Percentiles rank a stretch among this genome's conserved stretches.
phyloP scores from a whole-genome alignment of 768 basidiomycete species.

The Punctularia strigosozonata region DNA sequence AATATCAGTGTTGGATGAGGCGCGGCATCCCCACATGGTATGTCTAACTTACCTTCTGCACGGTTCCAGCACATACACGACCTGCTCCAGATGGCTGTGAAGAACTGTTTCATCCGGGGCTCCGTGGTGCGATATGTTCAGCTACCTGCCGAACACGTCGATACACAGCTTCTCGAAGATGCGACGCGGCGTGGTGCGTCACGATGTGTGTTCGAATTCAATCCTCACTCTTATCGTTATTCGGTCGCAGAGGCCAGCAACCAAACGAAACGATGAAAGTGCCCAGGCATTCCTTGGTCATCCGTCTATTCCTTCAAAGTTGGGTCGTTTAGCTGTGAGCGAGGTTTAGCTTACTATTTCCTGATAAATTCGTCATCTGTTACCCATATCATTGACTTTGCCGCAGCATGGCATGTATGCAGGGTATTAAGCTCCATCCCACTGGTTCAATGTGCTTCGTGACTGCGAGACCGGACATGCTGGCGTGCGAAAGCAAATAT shows the following conservation, averaged over 20 bases:
- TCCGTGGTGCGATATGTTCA: conserved; percentile 98
- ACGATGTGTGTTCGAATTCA: neutral
- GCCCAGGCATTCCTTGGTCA: neutral
- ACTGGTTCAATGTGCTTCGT: too few species aligned
- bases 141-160: conserved; percentile 83
- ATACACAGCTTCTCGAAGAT: conserved; percentile 92
- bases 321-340: too few species aligned
- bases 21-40: conserved; percentile 96
- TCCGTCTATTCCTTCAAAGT: conserved; percentile 6
- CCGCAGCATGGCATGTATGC: too few species aligned
- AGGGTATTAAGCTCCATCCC: too few species aligned
- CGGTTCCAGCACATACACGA: neutral
- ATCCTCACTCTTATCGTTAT: neutral
- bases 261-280: neutral
- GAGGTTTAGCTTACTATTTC: too few species aligned
- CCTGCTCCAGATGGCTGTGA: conserved; percentile 78
- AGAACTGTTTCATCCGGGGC: conserved; percentile 98
- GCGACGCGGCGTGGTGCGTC: conserved; percentile 84
- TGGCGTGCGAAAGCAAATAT: too few species aligned
- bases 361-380: too few species aligned
- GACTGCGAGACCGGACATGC: too few species aligned
- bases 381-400: too few species aligned
- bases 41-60: conserved; percentile 10
- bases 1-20: conserved; percentile 86
- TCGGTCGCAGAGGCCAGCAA: neutral